Evolutionary conservation across 139 green algal genomes (phyloP), one percentile per base, ranked within the genome.

Genomic region (Chlamydomonas sp.): DNA sequence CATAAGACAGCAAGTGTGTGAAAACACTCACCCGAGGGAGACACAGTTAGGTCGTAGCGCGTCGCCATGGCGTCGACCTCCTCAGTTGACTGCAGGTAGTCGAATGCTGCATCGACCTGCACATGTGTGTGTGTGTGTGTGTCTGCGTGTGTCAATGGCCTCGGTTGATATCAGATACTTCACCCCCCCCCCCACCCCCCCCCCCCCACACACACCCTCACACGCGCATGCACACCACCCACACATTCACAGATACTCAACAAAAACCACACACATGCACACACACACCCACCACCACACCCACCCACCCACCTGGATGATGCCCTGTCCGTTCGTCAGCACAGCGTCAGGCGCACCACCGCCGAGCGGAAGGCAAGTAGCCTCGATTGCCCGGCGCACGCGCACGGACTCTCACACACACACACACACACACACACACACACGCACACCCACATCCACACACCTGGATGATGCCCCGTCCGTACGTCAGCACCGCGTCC

Each of bases 61-160:
- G 48, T 50, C 61, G 71, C 72, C 24, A 76, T 70, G 29, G 48
- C 58, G 36, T 87, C 78, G 10, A 76, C 65, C 16, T 74, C 49
- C 24, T 77, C 77, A n/a, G 75, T 76, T 10, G 73, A 69, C 38
- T 78, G 37, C 58, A 96, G 71, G 73, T 95, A 92, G n/a, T 87
- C 79, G 65, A 84, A 90, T 0, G 88, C 90, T n/a, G 79, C 77
- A 54, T 90, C 79, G 5, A 94, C 84, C 88, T 96, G 84, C 30
- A 58, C 24, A 65, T 26, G 29, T 8, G 22, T 39, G 8, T 62
- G 22, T 20, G 8, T 35, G 38, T 16, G 37, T 54, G 20, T 54
- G 20, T 54, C 20, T n/a, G n/a, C n/a, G n/a, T n/a, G n/a, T n/a
- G n/a, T n/a, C n/a, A n/a, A n/a, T n/a, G n/a, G n/a, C n/a, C n/a